A percentile compares a stretch with the other conserved stretches of the same genome.
Conservation (phyloP, 805 yeast species). For the Debaryomyces tyrocola region DNA sequence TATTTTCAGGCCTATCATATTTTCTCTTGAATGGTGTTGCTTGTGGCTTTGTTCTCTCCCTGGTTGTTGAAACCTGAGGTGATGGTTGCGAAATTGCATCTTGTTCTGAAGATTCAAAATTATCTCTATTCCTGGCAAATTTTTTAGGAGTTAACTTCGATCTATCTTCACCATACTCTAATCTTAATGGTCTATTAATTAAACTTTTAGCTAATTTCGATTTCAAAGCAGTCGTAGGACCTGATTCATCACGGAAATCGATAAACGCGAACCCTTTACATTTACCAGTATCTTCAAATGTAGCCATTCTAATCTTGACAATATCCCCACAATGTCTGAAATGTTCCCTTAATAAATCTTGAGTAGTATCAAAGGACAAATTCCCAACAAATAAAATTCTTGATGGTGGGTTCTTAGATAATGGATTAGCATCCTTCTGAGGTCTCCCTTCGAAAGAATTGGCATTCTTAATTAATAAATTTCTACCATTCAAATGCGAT, state of each 20-base stretch:
- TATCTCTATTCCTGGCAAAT: constrained; percentile 24
- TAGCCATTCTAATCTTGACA: constrained; percentile 85
- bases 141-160: constrained; percentile 63
- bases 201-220: constrained; percentile 66
- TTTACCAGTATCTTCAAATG: constrained; percentile 95
- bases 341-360: constrained; percentile 72
- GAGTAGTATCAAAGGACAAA: constrained; percentile 86
- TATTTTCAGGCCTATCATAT: constrained; percentile 16
- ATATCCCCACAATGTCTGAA: constrained; percentile 93
- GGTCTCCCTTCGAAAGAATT: constrained; percentile 89
- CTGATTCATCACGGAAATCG: constrained; percentile 77
- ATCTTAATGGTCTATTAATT: constrained; percentile 72
- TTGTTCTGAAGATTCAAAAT: constrained; percentile 6
- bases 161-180: constrained; percentile 96
- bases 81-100: neutral
- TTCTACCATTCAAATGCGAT: constrained; percentile 75
- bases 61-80: neutral
- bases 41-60: constrained; percentile 1
- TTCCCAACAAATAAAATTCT: constrained; percentile 91
- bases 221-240: constrained; percentile 79
- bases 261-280: constrained; percentile 96
- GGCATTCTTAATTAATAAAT: constrained; percentile 78
- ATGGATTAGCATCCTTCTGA: constrained; percentile 38
- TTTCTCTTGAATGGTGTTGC: constrained; percentile 13
- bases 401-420: constrained; percentile 82